Evolutionary conservation across 2,329 filamentous ascomycete genomes (phyloP).

Genomic region (Microdochium paspali): DNA sequence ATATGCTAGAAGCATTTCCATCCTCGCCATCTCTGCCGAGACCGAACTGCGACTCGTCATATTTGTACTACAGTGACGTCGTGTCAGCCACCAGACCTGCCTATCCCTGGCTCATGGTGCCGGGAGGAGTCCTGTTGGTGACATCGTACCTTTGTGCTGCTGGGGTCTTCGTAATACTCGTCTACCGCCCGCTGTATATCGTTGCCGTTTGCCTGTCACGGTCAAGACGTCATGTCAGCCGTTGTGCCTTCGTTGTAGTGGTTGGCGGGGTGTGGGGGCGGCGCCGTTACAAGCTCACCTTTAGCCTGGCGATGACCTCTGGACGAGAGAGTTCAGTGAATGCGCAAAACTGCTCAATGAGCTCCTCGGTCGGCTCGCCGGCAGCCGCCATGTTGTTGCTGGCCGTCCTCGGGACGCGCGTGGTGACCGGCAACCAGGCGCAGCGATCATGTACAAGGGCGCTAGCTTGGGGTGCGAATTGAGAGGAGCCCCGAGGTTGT

Average conservation of each 20-base stretch:
- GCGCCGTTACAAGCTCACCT: constrained; percentile 9
- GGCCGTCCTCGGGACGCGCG: not conserved
- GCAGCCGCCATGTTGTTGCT: constrained; percentile 9
- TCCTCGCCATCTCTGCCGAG: constrained; percentile 41
- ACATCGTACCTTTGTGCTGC: constrained; percentile 28
- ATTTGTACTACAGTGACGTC: constrained; percentile 30
- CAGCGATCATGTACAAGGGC: not conserved
- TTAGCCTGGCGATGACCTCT: constrained; percentile 14
- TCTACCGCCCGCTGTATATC: constrained; percentile 38
- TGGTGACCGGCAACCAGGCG: not conserved
- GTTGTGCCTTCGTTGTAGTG: too few relatives aligned
- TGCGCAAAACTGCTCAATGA: constrained; percentile 9
- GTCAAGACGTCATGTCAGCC: constrained; percentile 1
- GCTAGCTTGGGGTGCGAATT: not conserved
- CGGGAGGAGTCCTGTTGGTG: too few relatives aligned
- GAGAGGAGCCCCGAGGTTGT: not conserved
- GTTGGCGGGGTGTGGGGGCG: not conserved
- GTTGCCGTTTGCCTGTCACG: constrained; percentile 29
- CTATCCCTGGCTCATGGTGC: too few relatives aligned
- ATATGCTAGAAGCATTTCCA: constrained; percentile 29
- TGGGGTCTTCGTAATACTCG: constrained; percentile 41
- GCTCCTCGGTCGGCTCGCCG: constrained; percentile 9
- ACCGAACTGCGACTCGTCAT: constrained; percentile 45
- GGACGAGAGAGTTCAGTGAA: constrained; percentile 9
- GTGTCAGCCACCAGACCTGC: not conserved